These are phyloP conservation scores for Cyclospora cayetanensis DNA, from an alignment of 169 alveolate species.

Conservation along the genomic window DNA sequence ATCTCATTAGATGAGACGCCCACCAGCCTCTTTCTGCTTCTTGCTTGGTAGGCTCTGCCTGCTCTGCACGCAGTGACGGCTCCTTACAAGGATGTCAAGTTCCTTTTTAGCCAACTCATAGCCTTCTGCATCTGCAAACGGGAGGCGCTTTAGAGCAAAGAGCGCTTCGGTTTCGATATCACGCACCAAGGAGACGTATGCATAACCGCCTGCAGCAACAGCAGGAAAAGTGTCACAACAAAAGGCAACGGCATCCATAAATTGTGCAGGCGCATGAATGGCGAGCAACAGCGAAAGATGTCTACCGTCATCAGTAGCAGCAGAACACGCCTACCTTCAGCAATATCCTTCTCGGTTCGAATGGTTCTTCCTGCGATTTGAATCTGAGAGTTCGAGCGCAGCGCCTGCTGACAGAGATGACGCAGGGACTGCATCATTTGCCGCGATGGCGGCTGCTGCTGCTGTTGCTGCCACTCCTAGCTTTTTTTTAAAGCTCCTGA, in stretches of 20 bases:
- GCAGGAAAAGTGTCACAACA: not conserved
- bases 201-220: slow-evolving; percentile 59
- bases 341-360: not conserved
- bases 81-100: not conserved
- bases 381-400: not conserved
- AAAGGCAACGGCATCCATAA: not conserved
- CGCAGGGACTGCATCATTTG: not conserved
- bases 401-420: not conserved
- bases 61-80: too few species aligned
- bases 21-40: too few species aligned
- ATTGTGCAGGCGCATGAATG: not conserved
- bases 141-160: slow-evolving; percentile 67
- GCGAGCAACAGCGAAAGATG: not conserved
- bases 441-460: not conserved
- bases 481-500: too few species aligned
- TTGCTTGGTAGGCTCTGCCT: too few species aligned
- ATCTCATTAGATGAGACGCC: too few species aligned
- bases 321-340: not conserved
- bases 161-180: slow-evolving; percentile 26
- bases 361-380: not conserved
- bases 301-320: not conserved
- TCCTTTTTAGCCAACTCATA: slow-evolving; percentile 52
- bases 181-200: slow-evolving; percentile 34
- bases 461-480: not conserved
- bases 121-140: slow-evolving; percentile 62